phyloP scores from a whole-genome alignment of 768 basidiomycete species.

The Cyclocybe cylindracea region DNA sequence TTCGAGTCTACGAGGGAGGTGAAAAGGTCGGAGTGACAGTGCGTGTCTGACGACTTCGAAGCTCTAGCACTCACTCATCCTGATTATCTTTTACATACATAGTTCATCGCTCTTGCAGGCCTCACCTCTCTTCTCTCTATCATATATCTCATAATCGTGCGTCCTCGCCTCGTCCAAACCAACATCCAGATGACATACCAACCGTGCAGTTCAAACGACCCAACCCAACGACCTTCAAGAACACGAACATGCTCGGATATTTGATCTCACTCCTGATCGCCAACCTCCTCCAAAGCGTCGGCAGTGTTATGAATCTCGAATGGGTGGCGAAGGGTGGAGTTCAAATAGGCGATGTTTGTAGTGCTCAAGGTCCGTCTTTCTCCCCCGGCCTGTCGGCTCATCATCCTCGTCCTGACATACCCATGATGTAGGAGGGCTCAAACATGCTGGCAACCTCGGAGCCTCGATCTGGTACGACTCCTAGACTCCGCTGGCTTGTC shows the following conservation, averaged over 20 bases:
- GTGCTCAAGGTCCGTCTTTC: slow-evolving; percentile 22
- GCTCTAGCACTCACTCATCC: not conserved
- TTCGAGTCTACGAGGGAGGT: slow-evolving; percentile 1
- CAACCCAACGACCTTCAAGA: slow-evolving; percentile 18
- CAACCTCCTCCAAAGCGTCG: slow-evolving; percentile 27
- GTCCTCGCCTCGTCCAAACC: not conserved
- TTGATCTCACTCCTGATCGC: slow-evolving; percentile 27
- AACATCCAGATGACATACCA: too few relatives aligned
- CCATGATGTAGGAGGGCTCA: slow-evolving; percentile 11
- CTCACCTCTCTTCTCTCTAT: slow-evolving; percentile 15
- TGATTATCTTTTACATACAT: not conserved
- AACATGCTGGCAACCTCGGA: slow-evolving; percentile 37
- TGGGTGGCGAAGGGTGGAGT: slow-evolving; percentile 26
- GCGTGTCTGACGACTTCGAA: not conserved
- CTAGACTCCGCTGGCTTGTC: too few relatives aligned
- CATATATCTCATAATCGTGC: slow-evolving; percentile 12
- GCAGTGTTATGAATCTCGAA: slow-evolving; percentile 24
- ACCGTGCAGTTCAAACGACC: slow-evolving; percentile 13
- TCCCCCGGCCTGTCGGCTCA: not conserved
- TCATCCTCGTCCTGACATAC: not conserved
- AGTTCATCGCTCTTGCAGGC: slow-evolving; percentile 16
- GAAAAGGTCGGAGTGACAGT: slow-evolving; percentile 17
- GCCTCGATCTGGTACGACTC: slow-evolving; percentile 32
- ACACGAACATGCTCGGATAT: slow-evolving; percentile 27
- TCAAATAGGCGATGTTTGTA: slow-evolving; percentile 17